These are phyloP conservation scores for Suillus alpinus DNA, from an alignment of 768 basidiomycete species.

Conservation along the genomic window DNA sequence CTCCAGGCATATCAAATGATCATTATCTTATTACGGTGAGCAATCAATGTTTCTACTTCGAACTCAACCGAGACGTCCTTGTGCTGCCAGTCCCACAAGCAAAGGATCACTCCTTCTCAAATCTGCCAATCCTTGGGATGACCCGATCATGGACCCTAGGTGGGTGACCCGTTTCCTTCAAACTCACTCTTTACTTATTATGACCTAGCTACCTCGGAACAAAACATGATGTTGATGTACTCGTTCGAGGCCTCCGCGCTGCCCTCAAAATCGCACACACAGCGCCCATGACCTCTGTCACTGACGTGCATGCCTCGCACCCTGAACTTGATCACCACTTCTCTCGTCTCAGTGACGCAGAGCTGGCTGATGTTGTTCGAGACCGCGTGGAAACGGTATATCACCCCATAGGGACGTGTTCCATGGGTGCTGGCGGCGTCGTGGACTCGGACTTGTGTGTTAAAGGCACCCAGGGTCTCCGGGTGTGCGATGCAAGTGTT, in stretches of 20 bases:
- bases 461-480: constrained; percentile 39
- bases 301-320: constrained; percentile 30
- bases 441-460: constrained; percentile 40
- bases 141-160: constrained; percentile 45
- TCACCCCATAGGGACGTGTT: constrained; percentile 40
- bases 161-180: constrained; percentile 19
- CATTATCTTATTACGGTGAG: constrained; percentile 24
- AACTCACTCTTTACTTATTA: constrained; percentile 10
- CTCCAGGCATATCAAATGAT: constrained; percentile 20
- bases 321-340: constrained; percentile 38
- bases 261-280: constrained; percentile 37
- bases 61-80: background rate
- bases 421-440: constrained; percentile 39
- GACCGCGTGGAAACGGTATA: constrained; percentile 39
- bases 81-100: constrained; percentile 39
- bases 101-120: constrained; percentile 38
- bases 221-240: constrained; percentile 36
- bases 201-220: constrained; percentile 39
- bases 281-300: constrained; percentile 35
- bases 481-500: constrained; percentile 47
- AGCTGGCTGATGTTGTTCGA: constrained; percentile 34
- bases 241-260: constrained; percentile 41
- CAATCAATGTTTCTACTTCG: background rate
- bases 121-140: constrained; percentile 39
- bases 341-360: constrained; percentile 28